Conservation (phyloP, 202 grass and related monocot species). For the Thinopyrum obtusiflorum region DNA sequence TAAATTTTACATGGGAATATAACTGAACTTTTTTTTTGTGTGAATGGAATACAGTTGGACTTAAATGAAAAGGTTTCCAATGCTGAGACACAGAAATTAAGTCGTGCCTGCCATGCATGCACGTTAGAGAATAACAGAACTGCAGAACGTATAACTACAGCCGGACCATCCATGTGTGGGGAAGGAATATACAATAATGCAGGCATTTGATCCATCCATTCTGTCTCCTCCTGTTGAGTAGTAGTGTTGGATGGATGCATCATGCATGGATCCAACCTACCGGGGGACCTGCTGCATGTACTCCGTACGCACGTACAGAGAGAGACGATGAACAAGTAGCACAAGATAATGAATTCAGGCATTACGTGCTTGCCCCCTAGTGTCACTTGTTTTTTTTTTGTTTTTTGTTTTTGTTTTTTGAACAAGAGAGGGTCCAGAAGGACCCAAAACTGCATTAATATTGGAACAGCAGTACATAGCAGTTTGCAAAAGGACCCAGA, state of each 20-base stretch:
- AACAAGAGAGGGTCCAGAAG: too few species aligned
- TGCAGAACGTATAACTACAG: conserved; percentile 6
- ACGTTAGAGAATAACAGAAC: conserved; percentile 24
- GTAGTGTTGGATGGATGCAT: conserved; percentile 4
- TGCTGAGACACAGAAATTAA: background rate
- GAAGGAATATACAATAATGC: conserved; percentile 24
- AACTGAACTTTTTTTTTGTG: background rate
- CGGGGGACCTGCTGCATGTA: conserved; percentile 1
- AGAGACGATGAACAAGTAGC: conserved; percentile 3
- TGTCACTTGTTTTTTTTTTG: background rate
- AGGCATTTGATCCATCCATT: conserved; percentile 29
- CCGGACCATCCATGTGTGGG: conserved; percentile 18
- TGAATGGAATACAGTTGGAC: background rate
- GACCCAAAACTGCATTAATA: too few species aligned
- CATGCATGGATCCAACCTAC: conserved; percentile 4
- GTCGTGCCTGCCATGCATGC: background rate
- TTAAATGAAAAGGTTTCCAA: background rate
- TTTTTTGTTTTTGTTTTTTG: too few species aligned
- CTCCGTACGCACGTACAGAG: background rate
- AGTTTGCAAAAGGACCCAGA: too few species aligned
- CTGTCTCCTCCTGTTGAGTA: background rate
- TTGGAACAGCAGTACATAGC: too few species aligned
- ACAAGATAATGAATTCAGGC: background rate
- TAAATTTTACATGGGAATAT: background rate
- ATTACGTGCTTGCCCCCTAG: too few species aligned